Base-by-base conservation (phyloP, 2,329 filamentous ascomycete species). In the Magnaporthiopsis rhizophila region DNA sequence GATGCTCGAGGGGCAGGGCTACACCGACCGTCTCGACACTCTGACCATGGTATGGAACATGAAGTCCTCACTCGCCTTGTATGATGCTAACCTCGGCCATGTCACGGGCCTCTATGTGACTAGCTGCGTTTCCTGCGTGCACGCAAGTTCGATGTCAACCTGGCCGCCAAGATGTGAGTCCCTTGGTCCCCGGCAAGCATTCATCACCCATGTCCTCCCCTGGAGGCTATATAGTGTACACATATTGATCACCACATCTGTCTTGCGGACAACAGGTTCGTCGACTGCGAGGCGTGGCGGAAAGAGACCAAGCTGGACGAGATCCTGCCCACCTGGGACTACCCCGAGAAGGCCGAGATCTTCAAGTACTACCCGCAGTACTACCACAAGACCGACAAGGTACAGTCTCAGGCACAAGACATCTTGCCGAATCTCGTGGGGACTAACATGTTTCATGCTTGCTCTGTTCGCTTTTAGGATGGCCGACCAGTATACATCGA, bases 401-500 rank as follows among this genome's bases (percentile, higher is more conserved):
- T 89, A 76, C 30, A 15, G 7, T 30, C 3, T 15, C 57, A 12
- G 21, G 26, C 15, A 28, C 13, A 30, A 11, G 5, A 24, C 18
- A 0, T 13, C 12, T 3, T 21, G 45, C 45, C 21, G 45, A 24
- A 21, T 11, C 18, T 24, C 13, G 45, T 5, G 9, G 18, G n/a
- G 45, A 12, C 45, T 53, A 53, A 53, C 11, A 59, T 63, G 53
- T 56, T 58, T 56, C 18, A 30, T 59, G 7, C 8, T 62, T 59
- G 45, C 65, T 63, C 58, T 45, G 62, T 60, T 34, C 38, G 45
- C 57, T 18, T 24, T 24, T 69, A 97, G 92, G 95, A 98, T 80
- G 95, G 95, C 71, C 90, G 95, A 70, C 95, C 95, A 63, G 87
- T 98, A 69, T 99, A 99, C 83, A 97, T 98, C 73, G 95, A 99